These are phyloP conservation scores for Rutstroemia sp. DNA, from an alignment of 2,329 filamentous ascomycete genomes.

Conservation along the genomic window DNA sequence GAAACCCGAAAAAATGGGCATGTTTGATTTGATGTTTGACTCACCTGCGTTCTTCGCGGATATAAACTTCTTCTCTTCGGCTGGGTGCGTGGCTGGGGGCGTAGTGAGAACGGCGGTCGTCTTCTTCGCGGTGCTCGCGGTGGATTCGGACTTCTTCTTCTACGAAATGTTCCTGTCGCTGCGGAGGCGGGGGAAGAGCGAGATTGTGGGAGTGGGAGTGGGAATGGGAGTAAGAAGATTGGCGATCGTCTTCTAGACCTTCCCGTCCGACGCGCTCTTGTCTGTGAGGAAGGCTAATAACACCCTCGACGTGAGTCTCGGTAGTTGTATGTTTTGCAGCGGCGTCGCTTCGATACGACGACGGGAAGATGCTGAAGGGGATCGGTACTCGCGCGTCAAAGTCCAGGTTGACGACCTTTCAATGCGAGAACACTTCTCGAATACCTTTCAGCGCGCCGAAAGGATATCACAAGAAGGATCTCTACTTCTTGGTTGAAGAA, in stretches of 20 bases:
- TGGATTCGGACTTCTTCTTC: slow-evolving; percentile 82
- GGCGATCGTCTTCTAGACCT: slow-evolving; percentile 69
- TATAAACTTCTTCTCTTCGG: slow-evolving; percentile 43
- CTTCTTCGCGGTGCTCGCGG: slow-evolving; percentile 47
- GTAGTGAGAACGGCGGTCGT: slow-evolving; percentile 57
- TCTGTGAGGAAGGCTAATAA: slow-evolving; percentile 61
- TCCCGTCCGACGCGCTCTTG: slow-evolving; percentile 91
- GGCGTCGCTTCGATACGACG: slow-evolving; percentile 76
- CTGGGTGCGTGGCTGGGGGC: slow-evolving; percentile 49
- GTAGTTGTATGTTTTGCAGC: slow-evolving; percentile 42
- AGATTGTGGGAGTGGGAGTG: background rate
- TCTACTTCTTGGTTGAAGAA: slow-evolving; percentile 52
- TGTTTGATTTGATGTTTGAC: slow-evolving; percentile 24
- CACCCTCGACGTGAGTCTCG: slow-evolving; percentile 78
- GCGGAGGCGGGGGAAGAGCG: slow-evolving; percentile 9
- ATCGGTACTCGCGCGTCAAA: slow-evolving; percentile 99
- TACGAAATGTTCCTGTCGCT: slow-evolving; percentile 43
- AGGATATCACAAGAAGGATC: slow-evolving; percentile 63
- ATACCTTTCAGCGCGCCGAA: slow-evolving; percentile 54
- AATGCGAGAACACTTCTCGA: slow-evolving; percentile 63
- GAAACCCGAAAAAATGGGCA: background rate
- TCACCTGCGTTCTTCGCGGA: slow-evolving; percentile 48
- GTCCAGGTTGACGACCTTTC: slow-evolving; percentile 93
- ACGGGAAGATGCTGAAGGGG: slow-evolving; percentile 99
- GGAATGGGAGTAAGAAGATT: slow-evolving; percentile 47